These are phyloP conservation scores for Powellomyces hirtus DNA, from an alignment of 192 early-diverging fungal genomes.

Conservation along the genomic window DNA sequence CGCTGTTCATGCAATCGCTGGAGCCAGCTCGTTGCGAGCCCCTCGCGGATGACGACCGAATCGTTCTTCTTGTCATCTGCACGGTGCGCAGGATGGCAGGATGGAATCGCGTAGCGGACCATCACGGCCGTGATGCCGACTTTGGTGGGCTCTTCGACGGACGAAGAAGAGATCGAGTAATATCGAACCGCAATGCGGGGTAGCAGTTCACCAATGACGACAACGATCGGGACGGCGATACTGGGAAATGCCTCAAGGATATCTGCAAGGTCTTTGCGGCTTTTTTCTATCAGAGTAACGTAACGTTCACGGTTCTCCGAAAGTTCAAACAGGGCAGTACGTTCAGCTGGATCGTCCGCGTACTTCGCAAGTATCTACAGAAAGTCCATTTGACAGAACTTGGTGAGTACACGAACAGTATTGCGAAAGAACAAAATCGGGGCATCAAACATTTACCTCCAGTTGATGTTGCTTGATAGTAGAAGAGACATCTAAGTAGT, in stretches of 20 bases:
- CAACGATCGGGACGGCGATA: constrained; percentile 67
- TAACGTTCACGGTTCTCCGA: constrained; percentile 44
- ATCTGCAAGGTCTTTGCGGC: constrained; percentile 69
- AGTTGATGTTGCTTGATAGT: constrained; percentile 59
- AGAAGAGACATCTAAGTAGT: constrained; percentile 87
- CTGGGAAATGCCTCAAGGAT: constrained; percentile 68
- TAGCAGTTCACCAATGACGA: constrained; percentile 75
- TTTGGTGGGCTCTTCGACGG: constrained; percentile 69
- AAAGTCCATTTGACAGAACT: too few species aligned
- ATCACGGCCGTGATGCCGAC: constrained; percentile 88
- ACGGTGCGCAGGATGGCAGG: not conserved
- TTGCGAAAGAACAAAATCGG: too few species aligned
- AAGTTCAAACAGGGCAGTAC: constrained; percentile 31
- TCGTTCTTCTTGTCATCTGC: not conserved
- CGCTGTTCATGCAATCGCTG: constrained; percentile 60
- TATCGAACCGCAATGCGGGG: constrained; percentile 83
- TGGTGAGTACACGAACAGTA: not conserved
- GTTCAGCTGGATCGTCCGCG: constrained; percentile 40
- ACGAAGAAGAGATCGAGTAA: constrained; percentile 96
- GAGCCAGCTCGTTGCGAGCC: constrained; percentile 88
- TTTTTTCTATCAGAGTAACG: constrained; percentile 36
- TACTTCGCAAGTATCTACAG: constrained; percentile 48
- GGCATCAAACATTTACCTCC: constrained; percentile 34
- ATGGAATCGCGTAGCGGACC: constrained; percentile 65
- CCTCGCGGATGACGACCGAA: constrained; percentile 47